A percentile compares a stretch with the other conserved stretches of the same genome.
phyloP scores from a whole-genome alignment of 352 stramenopile genomes.

The Peronospora farinosa region DNA sequence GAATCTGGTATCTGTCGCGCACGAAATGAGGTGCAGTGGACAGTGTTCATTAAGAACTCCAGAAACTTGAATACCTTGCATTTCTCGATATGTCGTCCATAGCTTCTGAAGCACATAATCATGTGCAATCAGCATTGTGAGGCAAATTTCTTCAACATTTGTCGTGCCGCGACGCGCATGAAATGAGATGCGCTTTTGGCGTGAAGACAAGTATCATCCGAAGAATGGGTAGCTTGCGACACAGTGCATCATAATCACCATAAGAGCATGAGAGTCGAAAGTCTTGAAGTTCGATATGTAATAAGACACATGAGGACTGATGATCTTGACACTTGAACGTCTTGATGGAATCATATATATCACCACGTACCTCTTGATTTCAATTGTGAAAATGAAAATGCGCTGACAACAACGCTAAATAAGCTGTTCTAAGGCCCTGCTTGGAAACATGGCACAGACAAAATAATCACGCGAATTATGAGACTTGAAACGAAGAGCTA shows the following conservation, averaged over 20 bases:
- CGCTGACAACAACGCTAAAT: conserved; percentile 24
- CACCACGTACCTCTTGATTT: conserved; percentile 9
- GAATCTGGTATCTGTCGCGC: conserved; percentile 2
- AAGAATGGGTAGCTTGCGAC: neutral
- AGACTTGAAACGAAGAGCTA: neutral
- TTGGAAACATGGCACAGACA: conserved; percentile 7
- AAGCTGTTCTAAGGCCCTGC: conserved; percentile 18
- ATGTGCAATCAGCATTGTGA: too few relatives aligned
- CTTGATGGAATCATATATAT: neutral
- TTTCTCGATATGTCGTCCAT: neutral
- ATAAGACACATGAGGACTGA: conserved; percentile 4
- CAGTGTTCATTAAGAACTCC: conserved; percentile 1
- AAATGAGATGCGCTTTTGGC: conserved; percentile 15
- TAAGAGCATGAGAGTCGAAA: neutral
- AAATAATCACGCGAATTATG: neutral
- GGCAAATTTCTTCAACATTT: conserved; percentile 1
- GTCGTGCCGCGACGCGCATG: conserved; percentile 7
- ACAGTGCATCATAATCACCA: conserved; percentile 4
- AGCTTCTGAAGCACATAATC: neutral
- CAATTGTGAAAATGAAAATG: conserved; percentile 1
- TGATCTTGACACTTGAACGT: conserved; percentile 14
- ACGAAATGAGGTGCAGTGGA: conserved; percentile 21
- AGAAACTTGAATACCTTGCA: neutral
- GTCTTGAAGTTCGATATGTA: conserved; percentile 12
- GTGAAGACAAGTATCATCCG: neutral